phyloP scores from a whole-genome alignment of 2,329 filamentous ascomycete genomes.

The Penicillium sp. region DNA sequence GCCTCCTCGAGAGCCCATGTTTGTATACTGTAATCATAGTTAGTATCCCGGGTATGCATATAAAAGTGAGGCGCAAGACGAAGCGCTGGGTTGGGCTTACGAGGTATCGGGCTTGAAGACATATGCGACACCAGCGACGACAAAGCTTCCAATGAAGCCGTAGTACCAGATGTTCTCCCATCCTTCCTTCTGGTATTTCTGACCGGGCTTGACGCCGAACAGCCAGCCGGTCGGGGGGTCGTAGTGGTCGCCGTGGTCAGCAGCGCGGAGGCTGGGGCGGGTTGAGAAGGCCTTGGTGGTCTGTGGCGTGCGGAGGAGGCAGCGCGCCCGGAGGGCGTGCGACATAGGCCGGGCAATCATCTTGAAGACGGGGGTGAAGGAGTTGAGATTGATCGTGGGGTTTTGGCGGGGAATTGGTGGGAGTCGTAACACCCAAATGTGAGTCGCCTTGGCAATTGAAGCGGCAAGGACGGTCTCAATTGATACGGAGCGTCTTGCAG shows the following conservation, averaged over 20 bases:
- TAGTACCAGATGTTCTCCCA: conserved; percentile 89
- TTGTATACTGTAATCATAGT: conserved; percentile 72
- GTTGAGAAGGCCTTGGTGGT: conserved; percentile 45
- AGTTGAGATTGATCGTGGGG: conserved; percentile 13
- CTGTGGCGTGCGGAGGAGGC: conserved; percentile 39
- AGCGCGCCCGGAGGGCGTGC: conserved; percentile 42
- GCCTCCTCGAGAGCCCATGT: conserved; percentile 99
- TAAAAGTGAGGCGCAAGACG: not conserved
- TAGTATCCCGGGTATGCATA: conserved; percentile 13
- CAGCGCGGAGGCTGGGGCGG: conserved; percentile 41
- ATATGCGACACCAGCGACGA: conserved; percentile 75
- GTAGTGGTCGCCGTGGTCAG: conserved; percentile 73
- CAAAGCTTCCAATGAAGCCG: conserved; percentile 78
- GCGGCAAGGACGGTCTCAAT: conserved; percentile 26
- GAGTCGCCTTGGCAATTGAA: conserved; percentile 13
- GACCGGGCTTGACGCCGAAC: conserved; percentile 88
- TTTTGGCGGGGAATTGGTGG: conserved; percentile 2
- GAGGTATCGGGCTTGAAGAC: conserved; percentile 98
- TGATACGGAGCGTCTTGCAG: conserved; percentile 26
- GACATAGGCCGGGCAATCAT: conserved; percentile 45
- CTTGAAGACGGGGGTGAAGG: conserved; percentile 27
- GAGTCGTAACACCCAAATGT: conserved; percentile 8
- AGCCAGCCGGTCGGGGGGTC: conserved; percentile 91
- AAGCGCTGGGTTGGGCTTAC: conserved; percentile 61
- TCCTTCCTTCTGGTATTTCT: conserved; percentile 94